Evolutionary conservation across 306 rosid genomes (phyloP).

Genomic region (Elaeagnus macrophylla): DNA sequence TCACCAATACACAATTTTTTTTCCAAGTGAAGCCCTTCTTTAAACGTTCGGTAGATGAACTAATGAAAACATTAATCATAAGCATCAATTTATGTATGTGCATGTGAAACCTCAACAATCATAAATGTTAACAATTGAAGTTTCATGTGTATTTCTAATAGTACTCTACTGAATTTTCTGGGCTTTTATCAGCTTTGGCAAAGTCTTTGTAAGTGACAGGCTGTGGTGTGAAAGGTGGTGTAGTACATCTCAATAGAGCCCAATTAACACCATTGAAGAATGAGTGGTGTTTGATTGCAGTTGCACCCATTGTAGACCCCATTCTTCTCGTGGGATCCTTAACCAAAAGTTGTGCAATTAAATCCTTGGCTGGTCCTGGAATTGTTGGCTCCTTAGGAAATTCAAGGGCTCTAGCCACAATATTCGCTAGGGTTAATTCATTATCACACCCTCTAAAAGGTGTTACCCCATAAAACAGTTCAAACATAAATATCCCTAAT

Average conservation of each 20-base stretch:
- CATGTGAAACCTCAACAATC: neutral
- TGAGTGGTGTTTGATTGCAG: slow-evolving; percentile 50
- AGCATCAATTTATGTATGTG: neutral
- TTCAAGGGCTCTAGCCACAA: slow-evolving; percentile 69
- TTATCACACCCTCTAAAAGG: slow-evolving; percentile 62
- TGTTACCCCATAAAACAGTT: slow-evolving; percentile 60
- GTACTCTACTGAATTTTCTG: slow-evolving; percentile 25
- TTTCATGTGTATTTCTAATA: slow-evolving; percentile 9
- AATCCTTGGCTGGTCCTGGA: slow-evolving; percentile 41
- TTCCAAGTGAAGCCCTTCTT: no score
- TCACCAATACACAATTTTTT: no score
- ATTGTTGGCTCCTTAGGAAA: slow-evolving; percentile 54
- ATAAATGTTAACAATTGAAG: neutral
- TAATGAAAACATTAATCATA: no score
- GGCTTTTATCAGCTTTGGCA: slow-evolving; percentile 1
- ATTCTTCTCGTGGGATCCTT: slow-evolving; percentile 58
- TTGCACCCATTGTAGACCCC: slow-evolving; percentile 58
- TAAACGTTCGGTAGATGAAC: no score
- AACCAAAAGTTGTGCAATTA: slow-evolving; percentile 45
- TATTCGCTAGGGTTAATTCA: slow-evolving; percentile 59
- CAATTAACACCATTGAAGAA: slow-evolving; percentile 58
- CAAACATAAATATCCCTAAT: slow-evolving; percentile 48
- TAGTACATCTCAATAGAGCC: slow-evolving; percentile 63
- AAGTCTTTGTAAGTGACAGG: slow-evolving; percentile 20
- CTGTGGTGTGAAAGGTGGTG: slow-evolving; percentile 50